These are phyloP conservation scores for Mycena venus DNA, from an alignment of 768 basidiomycete genomes.

Conservation along the genomic window DNA sequence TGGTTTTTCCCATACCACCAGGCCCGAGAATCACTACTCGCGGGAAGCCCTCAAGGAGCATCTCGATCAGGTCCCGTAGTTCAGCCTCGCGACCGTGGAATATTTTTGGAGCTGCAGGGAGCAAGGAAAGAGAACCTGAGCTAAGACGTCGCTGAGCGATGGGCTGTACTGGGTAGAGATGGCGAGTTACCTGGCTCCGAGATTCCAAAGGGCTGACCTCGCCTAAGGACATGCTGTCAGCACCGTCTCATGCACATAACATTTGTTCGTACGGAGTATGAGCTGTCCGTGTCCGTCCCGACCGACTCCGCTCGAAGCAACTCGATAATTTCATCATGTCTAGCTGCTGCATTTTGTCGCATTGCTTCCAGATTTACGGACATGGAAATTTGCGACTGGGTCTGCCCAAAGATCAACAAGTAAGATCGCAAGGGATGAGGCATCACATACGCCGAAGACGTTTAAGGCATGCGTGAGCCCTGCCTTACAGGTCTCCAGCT, in stretches of 20 bases:
- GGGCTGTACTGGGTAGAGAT: too few relatives aligned
- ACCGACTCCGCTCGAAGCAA: not conserved
- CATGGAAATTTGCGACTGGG: not conserved
- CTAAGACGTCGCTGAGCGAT: too few relatives aligned
- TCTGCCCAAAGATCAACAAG: not conserved
- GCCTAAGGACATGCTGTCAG: not conserved
- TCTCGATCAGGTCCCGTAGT: not conserved
- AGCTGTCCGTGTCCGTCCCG: not conserved
- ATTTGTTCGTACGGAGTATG: not conserved
- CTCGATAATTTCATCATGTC: not conserved
- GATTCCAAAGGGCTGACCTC: not conserved
- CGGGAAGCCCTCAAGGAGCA: not conserved
- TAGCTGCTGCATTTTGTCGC: not conserved
- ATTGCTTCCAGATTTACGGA: not conserved
- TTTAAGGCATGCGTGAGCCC: not conserved
- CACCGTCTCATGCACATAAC: too few relatives aligned
- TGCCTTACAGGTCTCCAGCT: slow-evolving; percentile 5
- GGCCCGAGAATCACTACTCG: slow-evolving; percentile 12
- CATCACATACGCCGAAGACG: not conserved
- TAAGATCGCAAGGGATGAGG: not conserved
- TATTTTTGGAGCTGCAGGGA: not conserved
- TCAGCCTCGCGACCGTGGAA: slow-evolving; percentile 14
- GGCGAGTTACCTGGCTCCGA: not conserved
- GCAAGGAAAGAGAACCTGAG: too few relatives aligned
- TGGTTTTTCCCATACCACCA: slow-evolving; percentile 13